Evolutionary conservation across 2,329 filamentous ascomycete species (phyloP).

Genomic region (Trichoderma cornu-damae): DNA sequence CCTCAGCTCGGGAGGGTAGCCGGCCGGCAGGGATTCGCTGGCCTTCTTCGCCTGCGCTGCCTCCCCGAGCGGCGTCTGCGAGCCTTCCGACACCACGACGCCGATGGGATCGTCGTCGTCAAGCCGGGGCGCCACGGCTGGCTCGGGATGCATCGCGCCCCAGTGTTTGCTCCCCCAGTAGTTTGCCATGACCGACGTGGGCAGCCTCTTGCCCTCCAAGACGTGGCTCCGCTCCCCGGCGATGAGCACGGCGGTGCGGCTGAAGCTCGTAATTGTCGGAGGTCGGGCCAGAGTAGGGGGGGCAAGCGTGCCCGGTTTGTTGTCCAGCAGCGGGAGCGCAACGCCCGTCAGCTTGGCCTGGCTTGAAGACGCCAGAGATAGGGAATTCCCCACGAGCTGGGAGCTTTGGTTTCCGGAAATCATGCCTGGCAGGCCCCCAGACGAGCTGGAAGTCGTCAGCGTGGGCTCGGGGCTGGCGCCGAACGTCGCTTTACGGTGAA

Average conservation of each 20-base stretch:
- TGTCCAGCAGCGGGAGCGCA: slow-evolving; percentile 40
- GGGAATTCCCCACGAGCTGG: slow-evolving; percentile 54
- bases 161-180: slow-evolving; percentile 88
- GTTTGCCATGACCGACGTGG: slow-evolving; percentile 84
- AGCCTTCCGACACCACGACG: slow-evolving; percentile 34
- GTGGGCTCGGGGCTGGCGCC: slow-evolving; percentile 40
- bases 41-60: slow-evolving; percentile 26
- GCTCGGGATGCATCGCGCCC: slow-evolving; percentile 36
- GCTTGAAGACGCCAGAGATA: slow-evolving; percentile 29
- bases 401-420: slow-evolving; percentile 63
- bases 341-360: slow-evolving; percentile 29
- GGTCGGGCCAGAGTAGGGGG: slow-evolving; percentile 78
- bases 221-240: slow-evolving; percentile 69
- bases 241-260: slow-evolving; percentile 75
- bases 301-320: slow-evolving; percentile 60
- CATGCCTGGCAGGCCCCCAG: slow-evolving; percentile 71
- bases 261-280: slow-evolving; percentile 78
- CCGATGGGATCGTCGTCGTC: slow-evolving; percentile 41
- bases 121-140: slow-evolving; percentile 31
- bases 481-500: slow-evolving; percentile 73
- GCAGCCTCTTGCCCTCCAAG: slow-evolving; percentile 65
- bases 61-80: slow-evolving; percentile 29
- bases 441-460: slow-evolving; percentile 36
- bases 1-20: slow-evolving; percentile 76
- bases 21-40: slow-evolving; percentile 58